Conservation (phyloP, 768 basidiomycete genomes). For the Antrodiella citrinella region DNA sequence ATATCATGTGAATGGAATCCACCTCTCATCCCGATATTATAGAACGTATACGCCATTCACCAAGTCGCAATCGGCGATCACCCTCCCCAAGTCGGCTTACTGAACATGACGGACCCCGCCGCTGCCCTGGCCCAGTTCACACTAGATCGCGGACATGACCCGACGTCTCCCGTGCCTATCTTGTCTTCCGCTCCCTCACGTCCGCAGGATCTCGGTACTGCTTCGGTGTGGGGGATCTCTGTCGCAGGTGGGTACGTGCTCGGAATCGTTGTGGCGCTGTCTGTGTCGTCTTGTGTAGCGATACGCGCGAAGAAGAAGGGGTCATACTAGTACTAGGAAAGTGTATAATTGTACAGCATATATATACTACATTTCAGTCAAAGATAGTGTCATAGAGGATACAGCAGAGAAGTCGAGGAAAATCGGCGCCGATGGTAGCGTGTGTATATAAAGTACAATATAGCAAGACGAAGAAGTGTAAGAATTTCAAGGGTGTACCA, state of each 20-base stretch:
- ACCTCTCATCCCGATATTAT: constrained; percentile 4
- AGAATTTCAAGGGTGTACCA: not conserved
- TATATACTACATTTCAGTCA: not conserved
- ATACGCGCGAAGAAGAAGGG: constrained; percentile 1
- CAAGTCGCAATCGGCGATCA: constrained; percentile 30
- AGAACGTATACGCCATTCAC: constrained; percentile 51
- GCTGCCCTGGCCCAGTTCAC: constrained; percentile 32
- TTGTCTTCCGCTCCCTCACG: constrained; percentile 4
- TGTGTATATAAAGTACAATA: not conserved
- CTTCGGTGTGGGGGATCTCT: constrained; percentile 20
- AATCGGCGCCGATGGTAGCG: not conserved
- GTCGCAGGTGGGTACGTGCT: constrained; percentile 29
- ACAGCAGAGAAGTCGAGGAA: not conserved
- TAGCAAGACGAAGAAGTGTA: not conserved
- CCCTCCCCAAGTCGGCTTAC: constrained; percentile 38
- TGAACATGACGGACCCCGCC: constrained; percentile 33
- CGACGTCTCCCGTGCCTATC: constrained; percentile 18
- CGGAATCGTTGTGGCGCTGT: constrained; percentile 23
- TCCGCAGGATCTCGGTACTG: constrained; percentile 11
- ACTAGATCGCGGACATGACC: constrained; percentile 34
- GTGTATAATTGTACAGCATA: not conserved
- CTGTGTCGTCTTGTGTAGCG: constrained; percentile 6
- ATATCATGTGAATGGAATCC: not conserved
- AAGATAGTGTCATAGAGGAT: too few species aligned
- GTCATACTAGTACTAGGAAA: not conserved